These are phyloP conservation scores for Phaseolus coccineus DNA, from an alignment of 331 rosid genomes.

Conservation along the genomic window DNA sequence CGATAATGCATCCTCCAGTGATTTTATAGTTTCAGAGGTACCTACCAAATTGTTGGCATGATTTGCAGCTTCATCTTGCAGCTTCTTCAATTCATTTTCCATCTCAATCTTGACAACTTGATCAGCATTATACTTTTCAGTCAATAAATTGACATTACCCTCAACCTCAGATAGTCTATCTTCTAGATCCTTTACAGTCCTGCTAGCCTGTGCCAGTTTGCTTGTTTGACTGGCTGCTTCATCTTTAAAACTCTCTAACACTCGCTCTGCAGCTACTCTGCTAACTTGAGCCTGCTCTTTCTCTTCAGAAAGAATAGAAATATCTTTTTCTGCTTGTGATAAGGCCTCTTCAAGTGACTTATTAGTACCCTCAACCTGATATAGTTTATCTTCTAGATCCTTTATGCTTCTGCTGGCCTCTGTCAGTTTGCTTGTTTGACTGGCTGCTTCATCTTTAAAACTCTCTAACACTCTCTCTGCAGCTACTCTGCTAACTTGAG, in stretches of 20 bases:
- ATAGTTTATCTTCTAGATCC: conserved; percentile 68
- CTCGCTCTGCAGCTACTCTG: conserved; percentile 69
- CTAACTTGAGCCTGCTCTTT: conserved; percentile 71
- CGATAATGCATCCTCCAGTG: conserved; percentile 68
- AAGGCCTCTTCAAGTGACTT: conserved; percentile 76
- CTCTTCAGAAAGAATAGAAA: conserved; percentile 61
- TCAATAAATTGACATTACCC: conserved; percentile 55
- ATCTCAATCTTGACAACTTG: conserved; percentile 60
- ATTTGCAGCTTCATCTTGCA: conserved; percentile 69
- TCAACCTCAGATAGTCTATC: conserved; percentile 60
- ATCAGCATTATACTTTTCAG: conserved; percentile 67
- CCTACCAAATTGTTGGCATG: conserved; percentile 64
- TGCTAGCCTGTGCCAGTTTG: conserved; percentile 70
- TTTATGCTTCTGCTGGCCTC: conserved; percentile 72
- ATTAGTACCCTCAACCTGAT: conserved; percentile 56
- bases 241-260: conserved; percentile 67
- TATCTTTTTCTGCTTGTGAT: conserved; percentile 67
- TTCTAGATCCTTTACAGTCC: conserved; percentile 69
- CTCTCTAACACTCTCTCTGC: conserved; percentile 68
- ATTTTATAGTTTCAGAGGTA: conserved; percentile 58
- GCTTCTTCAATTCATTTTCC: conserved; percentile 75
- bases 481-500: conserved; percentile 61
- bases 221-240: conserved; percentile 64
- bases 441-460: conserved; percentile 68
- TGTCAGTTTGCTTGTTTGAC: conserved; percentile 61